Evolutionary conservation across 2,329 filamentous ascomycete genomes (phyloP).

Genomic region (Colletotrichum noveboracense): DNA sequence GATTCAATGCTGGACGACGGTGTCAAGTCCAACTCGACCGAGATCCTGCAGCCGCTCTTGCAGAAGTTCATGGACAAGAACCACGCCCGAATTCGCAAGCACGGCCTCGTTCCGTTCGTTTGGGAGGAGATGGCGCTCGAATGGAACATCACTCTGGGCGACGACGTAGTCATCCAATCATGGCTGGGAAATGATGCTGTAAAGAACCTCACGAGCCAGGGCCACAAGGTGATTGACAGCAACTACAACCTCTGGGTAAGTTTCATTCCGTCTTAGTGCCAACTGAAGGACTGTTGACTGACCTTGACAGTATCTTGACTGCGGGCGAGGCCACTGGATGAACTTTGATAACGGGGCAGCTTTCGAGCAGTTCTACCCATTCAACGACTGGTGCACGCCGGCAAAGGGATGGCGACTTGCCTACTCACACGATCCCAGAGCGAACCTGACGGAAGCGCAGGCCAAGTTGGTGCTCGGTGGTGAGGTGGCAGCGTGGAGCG

Average conservation of each 20-base stretch:
- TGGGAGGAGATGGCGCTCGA: constrained; percentile 88
- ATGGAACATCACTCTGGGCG: constrained; percentile 77
- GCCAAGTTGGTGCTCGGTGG: constrained; percentile 78
- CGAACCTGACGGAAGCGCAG: constrained; percentile 63
- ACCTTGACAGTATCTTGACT: constrained; percentile 74
- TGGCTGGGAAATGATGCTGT: constrained; percentile 74
- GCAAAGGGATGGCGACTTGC: constrained; percentile 82
- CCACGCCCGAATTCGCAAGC: constrained; percentile 67
- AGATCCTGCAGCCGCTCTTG: constrained; percentile 74
- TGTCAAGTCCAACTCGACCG: constrained; percentile 68
- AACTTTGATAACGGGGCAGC: constrained; percentile 67
- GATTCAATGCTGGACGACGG: constrained; percentile 76
- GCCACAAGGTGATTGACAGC: constrained; percentile 75
- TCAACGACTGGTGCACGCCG: constrained; percentile 81
- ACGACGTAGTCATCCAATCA: constrained; percentile 77
- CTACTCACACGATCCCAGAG: constrained; percentile 79
- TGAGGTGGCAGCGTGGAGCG: constrained; percentile 82
- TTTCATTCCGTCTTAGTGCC: neutral
- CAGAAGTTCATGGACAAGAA: constrained; percentile 78
- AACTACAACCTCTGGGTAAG: constrained; percentile 80
- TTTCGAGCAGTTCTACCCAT: constrained; percentile 66
- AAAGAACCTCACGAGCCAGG: constrained; percentile 61
- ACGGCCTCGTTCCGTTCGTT: constrained; percentile 74
- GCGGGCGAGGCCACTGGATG: constrained; percentile 80
- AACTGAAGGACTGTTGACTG: neutral